These are phyloP conservation scores for Aureobasidium leucospermi DNA, from an alignment of 2,329 filamentous ascomycete species.

Conservation along the genomic window DNA sequence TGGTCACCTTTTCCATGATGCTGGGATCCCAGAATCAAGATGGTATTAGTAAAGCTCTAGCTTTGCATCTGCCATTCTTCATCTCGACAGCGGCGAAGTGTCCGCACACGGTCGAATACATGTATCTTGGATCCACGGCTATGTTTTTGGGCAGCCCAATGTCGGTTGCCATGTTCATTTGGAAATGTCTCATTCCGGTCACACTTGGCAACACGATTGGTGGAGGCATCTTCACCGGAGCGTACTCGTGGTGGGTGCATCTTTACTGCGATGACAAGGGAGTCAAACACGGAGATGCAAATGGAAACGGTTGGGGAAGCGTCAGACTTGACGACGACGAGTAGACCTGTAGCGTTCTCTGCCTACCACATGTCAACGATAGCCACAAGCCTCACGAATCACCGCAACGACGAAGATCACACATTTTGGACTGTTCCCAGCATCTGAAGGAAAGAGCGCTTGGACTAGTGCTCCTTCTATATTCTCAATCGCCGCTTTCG, in stretches of 20 bases:
- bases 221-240: slow-evolving; percentile 20
- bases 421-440: too few relatives aligned
- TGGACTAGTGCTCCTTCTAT: too few relatives aligned
- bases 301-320: not conserved
- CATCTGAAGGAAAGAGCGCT: too few relatives aligned
- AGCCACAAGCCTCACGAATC: too few relatives aligned
- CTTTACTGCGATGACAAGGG: slow-evolving; percentile 8
- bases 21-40: slow-evolving; percentile 24
- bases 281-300: not conserved
- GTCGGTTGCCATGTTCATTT: slow-evolving; percentile 19
- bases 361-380: too few relatives aligned
- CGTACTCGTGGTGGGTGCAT: slow-evolving; percentile 17
- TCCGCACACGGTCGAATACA: slow-evolving; percentile 26
- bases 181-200: slow-evolving; percentile 24
- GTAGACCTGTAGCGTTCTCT: not conserved
- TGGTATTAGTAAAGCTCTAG: slow-evolving; percentile 24
- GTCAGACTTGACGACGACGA: slow-evolving; percentile 5
- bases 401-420: too few relatives aligned
- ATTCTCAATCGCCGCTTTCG: too few relatives aligned
- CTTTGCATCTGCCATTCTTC: slow-evolving; percentile 23
- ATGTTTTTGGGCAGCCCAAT: slow-evolving; percentile 23
- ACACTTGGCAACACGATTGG: slow-evolving; percentile 24
- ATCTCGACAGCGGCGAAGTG: slow-evolving; percentile 22
- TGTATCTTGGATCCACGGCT: slow-evolving; percentile 21
- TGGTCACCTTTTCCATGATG: slow-evolving; percentile 22